phyloP scores from a whole-genome alignment of 2,329 filamentous ascomycete species.

The Bipolaris zeicola region DNA sequence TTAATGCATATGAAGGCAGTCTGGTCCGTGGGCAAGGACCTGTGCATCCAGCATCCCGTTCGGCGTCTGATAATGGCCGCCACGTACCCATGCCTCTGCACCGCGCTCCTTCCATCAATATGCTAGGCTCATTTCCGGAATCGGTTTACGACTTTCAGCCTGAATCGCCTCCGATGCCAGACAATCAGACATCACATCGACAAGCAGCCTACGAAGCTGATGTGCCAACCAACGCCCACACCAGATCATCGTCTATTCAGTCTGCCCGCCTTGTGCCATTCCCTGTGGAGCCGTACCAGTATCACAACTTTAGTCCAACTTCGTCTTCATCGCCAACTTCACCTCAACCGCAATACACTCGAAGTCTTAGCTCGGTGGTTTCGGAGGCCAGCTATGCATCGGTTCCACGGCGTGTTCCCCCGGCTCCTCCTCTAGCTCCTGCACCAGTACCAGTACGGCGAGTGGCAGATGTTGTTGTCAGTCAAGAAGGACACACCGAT shows the following conservation, averaged over 20 bases:
- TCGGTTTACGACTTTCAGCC: slow-evolving; percentile 33
- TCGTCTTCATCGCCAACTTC: slow-evolving; percentile 30
- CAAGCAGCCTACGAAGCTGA: slow-evolving; percentile 21
- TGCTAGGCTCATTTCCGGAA: slow-evolving; percentile 50
- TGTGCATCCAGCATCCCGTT: slow-evolving; percentile 53
- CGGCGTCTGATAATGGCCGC: slow-evolving; percentile 43
- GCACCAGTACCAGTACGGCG: slow-evolving; percentile 17
- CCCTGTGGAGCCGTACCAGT: slow-evolving; percentile 43
- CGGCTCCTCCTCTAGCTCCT: slow-evolving; percentile 33
- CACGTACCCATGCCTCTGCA: slow-evolving; percentile 40
- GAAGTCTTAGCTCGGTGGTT: slow-evolving; percentile 32
- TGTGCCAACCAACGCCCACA: slow-evolving; percentile 16
- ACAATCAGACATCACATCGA: slow-evolving; percentile 27
- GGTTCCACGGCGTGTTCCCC: slow-evolving; percentile 47
- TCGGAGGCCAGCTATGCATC: slow-evolving; percentile 34
- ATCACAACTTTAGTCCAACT: slow-evolving; percentile 38
- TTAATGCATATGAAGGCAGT: slow-evolving; percentile 50
- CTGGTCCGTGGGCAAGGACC: slow-evolving; percentile 39
- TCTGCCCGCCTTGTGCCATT: slow-evolving; percentile 35
- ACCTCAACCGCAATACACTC: slow-evolving; percentile 36
- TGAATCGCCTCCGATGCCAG: slow-evolving; percentile 26
- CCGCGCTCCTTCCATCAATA: slow-evolving; percentile 33
- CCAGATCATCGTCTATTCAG: slow-evolving; percentile 32
- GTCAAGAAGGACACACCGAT: slow-evolving; percentile 32
- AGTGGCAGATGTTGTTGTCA: slow-evolving; percentile 15